A percentile compares a stretch with the other conserved stretches of the same genome.
Conservation (phyloP, 192 early-diverging fungal genomes). For the Haplosporangium gracile region DNA sequence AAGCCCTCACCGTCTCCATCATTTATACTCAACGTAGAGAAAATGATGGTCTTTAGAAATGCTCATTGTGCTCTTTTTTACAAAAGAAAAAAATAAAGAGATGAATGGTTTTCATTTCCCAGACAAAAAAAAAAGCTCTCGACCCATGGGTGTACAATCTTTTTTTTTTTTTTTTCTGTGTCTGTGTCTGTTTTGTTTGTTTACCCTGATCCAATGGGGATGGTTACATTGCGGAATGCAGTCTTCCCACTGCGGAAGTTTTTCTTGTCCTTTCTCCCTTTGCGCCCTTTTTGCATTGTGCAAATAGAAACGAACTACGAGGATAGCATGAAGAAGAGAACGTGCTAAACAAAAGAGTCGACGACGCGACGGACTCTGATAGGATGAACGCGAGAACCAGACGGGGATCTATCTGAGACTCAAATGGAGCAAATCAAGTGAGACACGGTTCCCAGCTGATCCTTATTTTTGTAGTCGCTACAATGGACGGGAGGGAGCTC, state of each 20-base stretch:
- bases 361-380: slow-evolving; percentile 3
- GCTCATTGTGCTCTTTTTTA: slow-evolving; percentile 3
- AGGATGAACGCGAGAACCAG: slow-evolving; percentile 1
- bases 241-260: not conserved
- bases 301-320: not conserved
- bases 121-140: slow-evolving; percentile 8
- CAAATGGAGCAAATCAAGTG: not conserved
- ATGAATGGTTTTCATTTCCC: slow-evolving; percentile 22
- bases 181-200: not conserved
- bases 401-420: slow-evolving; percentile 4
- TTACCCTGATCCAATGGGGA: not conserved
- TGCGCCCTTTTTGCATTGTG: not conserved
- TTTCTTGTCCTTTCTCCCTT: too few species aligned
- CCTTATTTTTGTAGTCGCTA: too few species aligned
- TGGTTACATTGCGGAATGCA: slow-evolving; percentile 2
- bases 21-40: not conserved
- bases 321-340: not conserved
- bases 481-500: not conserved
- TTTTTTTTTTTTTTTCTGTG: not conserved
- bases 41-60: not conserved
- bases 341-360: not conserved
- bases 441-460: not conserved
- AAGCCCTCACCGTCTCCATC: not conserved
- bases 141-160: not conserved
- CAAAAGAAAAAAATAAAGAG: not conserved